A percentile compares a stretch with the other conserved stretches of the same genome.
These are phyloP conservation scores for Trichosporon sp. DNA, from an alignment of 1,284 basidiomycete genomes.

Conservation along the genomic window DNA sequence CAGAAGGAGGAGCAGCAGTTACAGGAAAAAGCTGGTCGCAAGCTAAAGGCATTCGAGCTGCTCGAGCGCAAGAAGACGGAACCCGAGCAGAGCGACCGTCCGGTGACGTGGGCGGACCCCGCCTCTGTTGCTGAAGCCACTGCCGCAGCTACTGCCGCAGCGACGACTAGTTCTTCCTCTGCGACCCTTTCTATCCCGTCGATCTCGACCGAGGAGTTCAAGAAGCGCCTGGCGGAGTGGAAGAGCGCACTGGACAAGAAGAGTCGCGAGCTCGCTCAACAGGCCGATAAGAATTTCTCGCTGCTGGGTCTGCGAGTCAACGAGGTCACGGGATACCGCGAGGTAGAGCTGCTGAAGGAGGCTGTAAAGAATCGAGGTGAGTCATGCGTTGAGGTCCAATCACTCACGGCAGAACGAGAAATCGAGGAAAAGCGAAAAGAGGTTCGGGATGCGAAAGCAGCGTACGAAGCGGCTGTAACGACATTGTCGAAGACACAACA, in stretches of 20 bases:
- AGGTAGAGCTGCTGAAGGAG: conserved; percentile 74
- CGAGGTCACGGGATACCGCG: conserved; percentile 79
- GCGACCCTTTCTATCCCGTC: not conserved
- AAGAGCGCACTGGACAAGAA: not conserved
- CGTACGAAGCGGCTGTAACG: conserved; percentile 67
- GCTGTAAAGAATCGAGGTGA: conserved; percentile 16
- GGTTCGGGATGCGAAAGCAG: conserved; percentile 63
- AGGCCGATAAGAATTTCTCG: conserved; percentile 54
- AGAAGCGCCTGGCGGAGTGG: not conserved
- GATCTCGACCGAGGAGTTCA: conserved; percentile 4
- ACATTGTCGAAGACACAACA: conserved; percentile 73
- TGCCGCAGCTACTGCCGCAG: not conserved
- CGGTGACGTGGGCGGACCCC: not conserved
- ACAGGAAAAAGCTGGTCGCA: not conserved
- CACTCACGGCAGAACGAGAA: conserved; percentile 29
- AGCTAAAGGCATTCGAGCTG: not conserved
- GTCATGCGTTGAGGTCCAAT: not conserved
- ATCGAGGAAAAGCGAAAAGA: conserved; percentile 54
- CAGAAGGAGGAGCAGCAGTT: not conserved
- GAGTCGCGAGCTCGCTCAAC: conserved; percentile 15
- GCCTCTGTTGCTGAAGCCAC: not conserved
- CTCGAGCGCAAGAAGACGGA: not conserved
- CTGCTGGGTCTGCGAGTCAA: conserved; percentile 72
- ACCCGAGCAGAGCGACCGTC: not conserved
- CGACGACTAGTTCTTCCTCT: not conserved